These are phyloP conservation scores for Yamadazyma takamatsuzukensis DNA, from an alignment of 805 yeast species.

Conservation along the genomic window DNA sequence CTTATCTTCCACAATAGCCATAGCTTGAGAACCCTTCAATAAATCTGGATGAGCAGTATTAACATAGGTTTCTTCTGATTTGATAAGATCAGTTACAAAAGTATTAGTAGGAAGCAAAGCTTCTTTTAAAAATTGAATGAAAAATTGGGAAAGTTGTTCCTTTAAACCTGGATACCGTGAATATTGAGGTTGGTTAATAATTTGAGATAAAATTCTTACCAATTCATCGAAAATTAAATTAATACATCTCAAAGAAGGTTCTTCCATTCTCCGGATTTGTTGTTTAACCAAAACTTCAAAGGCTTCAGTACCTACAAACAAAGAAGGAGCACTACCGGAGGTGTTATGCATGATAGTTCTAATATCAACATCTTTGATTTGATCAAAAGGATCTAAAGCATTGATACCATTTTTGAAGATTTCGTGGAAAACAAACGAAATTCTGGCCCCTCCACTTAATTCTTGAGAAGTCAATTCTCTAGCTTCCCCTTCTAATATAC, in stretches of 20 bases:
- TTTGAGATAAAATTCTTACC: slow-evolving; percentile 83
- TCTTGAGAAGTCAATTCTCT: slow-evolving; percentile 85
- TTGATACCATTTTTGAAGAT: slow-evolving; percentile 88
- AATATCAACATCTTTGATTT: slow-evolving; percentile 91
- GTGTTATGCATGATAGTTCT: slow-evolving; percentile 96
- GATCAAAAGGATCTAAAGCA: slow-evolving; percentile 94
- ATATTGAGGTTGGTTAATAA: slow-evolving; percentile 75
- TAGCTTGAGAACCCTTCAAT: slow-evolving; percentile 90
- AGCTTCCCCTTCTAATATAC: slow-evolving; percentile 88
- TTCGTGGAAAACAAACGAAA: slow-evolving; percentile 95
- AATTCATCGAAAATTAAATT: slow-evolving; percentile 90
- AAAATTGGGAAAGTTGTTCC: slow-evolving; percentile 77
- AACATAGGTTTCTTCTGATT: slow-evolving; percentile 87
- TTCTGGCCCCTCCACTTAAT: slow-evolving; percentile 96
- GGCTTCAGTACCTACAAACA: slow-evolving; percentile 96
- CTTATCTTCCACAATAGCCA: slow-evolving; percentile 87
- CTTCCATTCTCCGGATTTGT: slow-evolving; percentile 91
- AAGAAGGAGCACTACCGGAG: slow-evolving; percentile 92
- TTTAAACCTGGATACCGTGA: slow-evolving; percentile 87
- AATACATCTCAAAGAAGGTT: slow-evolving; percentile 86
- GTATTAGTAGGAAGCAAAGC: slow-evolving; percentile 80
- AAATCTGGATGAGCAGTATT: slow-evolving; percentile 98
- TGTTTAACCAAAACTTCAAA: slow-evolving; percentile 94
- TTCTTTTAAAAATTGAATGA: slow-evolving; percentile 75
- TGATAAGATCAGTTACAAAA: slow-evolving; percentile 79